Base-by-base conservation (phyloP, 306 rosid species). In the Malus sylvestris region DNA sequence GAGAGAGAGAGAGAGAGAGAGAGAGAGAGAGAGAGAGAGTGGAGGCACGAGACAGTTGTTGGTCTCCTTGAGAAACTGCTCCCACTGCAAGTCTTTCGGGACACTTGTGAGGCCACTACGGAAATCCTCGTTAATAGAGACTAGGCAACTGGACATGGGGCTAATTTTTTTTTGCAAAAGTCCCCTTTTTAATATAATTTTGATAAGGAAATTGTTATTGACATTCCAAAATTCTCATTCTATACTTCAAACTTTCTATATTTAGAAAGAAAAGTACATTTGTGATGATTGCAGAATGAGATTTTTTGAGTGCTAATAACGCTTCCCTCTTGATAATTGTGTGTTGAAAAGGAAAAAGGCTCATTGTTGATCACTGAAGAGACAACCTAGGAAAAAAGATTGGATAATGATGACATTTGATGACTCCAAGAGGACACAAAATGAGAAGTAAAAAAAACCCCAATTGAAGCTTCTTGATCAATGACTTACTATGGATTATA, bases 51-150 rank as follows among this genome's bases (percentile, higher is more conserved):
- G 81, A 78, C 85, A 60, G 82, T 85, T 79, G 74, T 16, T 58
- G 79, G 82, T 82, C 10, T 52, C 72, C 78, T 75, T 76, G 79
- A 68, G 70, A 87, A 86, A 75, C 91, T 83, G 74, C 83, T 71
- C 78, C 90, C 90, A 86, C 88, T 81, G 80, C 64, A 23, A 73
- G 81, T 63, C 42, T n/a, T 29, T 71, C 59, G 52, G 78, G 80
- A 79, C 90, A 85, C 85, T 32, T 27, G 90, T 88, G 81, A 71
- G 27, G 71, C 40, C 53, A 22, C 20, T 13, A 45, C 22, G 64
- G 3, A 4, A 60, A 11, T 19, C 35, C 10, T 32, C 53, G 12
- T 22, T 22, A 10, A 61, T 35, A 5, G 38, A 35, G 38, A 35
- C 1, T 35, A 40, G 69, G 33, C 45, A 27, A 4, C 7, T 22